Percentiles rank a stretch among this genome's conserved stretches.
These are phyloP conservation scores for Leishmania turanica DNA, from an alignment of 208 protist species.

Conservation along the genomic window DNA sequence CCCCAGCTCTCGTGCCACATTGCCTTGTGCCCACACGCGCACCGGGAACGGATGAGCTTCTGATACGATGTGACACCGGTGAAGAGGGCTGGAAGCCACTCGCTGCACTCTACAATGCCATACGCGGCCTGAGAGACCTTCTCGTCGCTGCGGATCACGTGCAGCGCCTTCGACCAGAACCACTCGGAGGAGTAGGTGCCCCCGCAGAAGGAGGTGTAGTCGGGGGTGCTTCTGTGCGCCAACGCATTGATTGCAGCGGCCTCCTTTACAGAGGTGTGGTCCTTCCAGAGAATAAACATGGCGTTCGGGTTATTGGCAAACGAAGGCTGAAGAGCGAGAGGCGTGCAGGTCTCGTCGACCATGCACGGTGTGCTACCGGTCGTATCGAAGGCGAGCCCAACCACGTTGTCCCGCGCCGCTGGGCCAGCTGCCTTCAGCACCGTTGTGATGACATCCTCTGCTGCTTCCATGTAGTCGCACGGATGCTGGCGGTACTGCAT, in stretches of 20 bases:
- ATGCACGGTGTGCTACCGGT: conserved; percentile 61
- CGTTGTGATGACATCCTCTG: conserved; percentile 38
- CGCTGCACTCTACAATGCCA: conserved; percentile 52
- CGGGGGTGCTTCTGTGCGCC: conserved; percentile 39
- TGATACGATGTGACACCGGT: conserved; percentile 34
- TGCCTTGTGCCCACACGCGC: conserved; percentile 59
- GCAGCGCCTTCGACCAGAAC: conserved; percentile 66
- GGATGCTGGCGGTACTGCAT: conserved; percentile 66
- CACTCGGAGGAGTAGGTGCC: conserved; percentile 66
- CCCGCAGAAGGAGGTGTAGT: conserved; percentile 64
- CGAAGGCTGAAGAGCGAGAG: conserved; percentile 33
- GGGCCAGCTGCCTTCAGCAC: conserved; percentile 24
- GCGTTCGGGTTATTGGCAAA: conserved; percentile 59
- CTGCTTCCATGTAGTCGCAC: conserved; percentile 53
- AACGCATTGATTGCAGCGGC: conserved; percentile 46
- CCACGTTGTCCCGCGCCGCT: conserved; percentile 22
- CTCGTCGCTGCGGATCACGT: conserved; percentile 46
- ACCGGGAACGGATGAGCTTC: conserved; percentile 42
- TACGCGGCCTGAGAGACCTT: conserved; percentile 35
- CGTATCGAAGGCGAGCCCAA: conserved; percentile 51
- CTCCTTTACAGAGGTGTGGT: conserved; percentile 61
- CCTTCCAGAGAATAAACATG: conserved; percentile 76
- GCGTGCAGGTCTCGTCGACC: conserved; percentile 41
- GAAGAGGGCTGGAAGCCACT: conserved; percentile 64
- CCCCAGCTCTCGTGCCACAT: conserved; percentile 71